phyloP scores from a whole-genome alignment of 1,139 yeast genomes.

The Candida sojae region DNA sequence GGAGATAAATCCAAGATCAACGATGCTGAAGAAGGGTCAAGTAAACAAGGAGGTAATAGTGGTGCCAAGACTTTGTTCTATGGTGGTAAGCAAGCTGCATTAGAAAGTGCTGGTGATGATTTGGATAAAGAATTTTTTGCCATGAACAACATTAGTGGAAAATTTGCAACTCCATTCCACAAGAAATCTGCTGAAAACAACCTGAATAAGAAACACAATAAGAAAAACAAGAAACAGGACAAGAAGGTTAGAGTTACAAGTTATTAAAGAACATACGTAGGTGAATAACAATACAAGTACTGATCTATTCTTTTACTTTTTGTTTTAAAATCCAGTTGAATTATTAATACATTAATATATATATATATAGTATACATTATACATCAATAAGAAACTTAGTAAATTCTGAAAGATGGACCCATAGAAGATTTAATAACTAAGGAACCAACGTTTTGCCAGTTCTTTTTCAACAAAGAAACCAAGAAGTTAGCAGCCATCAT shows the following conservation, averaged over 20 bases:
- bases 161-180: slow-evolving; percentile 73
- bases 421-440: slow-evolving; percentile 98
- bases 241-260: slow-evolving; percentile 47
- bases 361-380: slow-evolving; percentile 7
- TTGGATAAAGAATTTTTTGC: slow-evolving; percentile 83
- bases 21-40: slow-evolving; percentile 26
- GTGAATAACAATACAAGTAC: neutral
- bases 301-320: neutral
- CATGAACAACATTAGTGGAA: slow-evolving; percentile 65
- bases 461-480: slow-evolving; percentile 99
- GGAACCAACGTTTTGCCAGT: slow-evolving; percentile 99
- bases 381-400: slow-evolving; percentile 52
- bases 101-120: slow-evolving; percentile 75
- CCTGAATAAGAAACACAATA: slow-evolving; percentile 70
- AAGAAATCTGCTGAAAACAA: slow-evolving; percentile 34
- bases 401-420: slow-evolving; percentile 99
- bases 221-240: slow-evolving; percentile 72
- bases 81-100: slow-evolving; percentile 82
- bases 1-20: slow-evolving; percentile 24
- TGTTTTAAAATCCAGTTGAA: neutral
- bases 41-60: slow-evolving; percentile 13
- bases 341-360: slow-evolving; percentile 4
- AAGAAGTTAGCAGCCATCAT: slow-evolving; percentile 99
- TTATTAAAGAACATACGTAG: slow-evolving; percentile 21
- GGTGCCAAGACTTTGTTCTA: slow-evolving; percentile 53